phyloP scores from a whole-genome alignment of 139 green algal species.

The Chlorella sorokiniana region DNA sequence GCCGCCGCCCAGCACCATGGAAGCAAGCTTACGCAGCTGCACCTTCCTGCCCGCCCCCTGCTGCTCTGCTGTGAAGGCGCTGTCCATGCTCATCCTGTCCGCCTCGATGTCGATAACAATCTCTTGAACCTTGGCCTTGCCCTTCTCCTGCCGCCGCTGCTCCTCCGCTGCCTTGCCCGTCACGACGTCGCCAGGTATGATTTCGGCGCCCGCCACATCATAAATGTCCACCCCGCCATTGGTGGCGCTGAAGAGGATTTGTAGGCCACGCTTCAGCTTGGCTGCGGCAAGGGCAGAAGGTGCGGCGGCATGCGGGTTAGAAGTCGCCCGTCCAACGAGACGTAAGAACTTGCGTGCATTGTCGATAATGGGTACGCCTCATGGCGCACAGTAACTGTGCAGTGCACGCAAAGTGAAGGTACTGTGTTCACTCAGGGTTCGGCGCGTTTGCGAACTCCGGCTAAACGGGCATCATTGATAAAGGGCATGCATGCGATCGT shows the following conservation, averaged over 20 bases:
- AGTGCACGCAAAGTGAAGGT: no score
- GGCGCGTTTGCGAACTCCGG: no score
- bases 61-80: background rate
- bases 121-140: conserved; percentile 2
- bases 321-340: no score
- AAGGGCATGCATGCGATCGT: no score
- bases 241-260: background rate
- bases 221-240: background rate
- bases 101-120: background rate
- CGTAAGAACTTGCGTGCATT: no score
- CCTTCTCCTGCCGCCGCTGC: background rate
- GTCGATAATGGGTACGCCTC: no score
- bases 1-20: background rate
- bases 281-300: background rate
- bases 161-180: conserved; percentile 7
- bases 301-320: background rate
- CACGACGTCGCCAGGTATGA: background rate
- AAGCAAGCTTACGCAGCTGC: background rate
- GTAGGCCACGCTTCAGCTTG: conserved; percentile 3
- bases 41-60: background rate
- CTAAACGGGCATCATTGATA: no score
- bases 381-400: no score
- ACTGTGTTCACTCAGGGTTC: no score
- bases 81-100: background rate
- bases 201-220: background rate